phyloP scores from a whole-genome alignment of 1,284 basidiomycete genomes.

The Puccinia horiana region DNA sequence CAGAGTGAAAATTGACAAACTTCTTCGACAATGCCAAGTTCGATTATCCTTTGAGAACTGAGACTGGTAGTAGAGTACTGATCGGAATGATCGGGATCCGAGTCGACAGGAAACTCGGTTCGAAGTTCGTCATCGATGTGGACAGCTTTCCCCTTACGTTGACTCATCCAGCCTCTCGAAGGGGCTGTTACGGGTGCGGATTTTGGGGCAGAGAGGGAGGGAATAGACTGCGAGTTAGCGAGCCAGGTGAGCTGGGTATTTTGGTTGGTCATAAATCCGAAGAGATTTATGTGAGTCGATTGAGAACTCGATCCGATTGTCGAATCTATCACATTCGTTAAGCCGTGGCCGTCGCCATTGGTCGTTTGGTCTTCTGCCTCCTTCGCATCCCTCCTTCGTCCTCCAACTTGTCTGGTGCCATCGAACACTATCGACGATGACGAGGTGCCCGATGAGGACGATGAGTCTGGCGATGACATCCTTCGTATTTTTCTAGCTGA shows the following conservation, averaged over 20 bases:
- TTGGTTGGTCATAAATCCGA: not conserved
- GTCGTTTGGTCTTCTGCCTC: not conserved
- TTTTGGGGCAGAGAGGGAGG: not conserved
- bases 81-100: not conserved
- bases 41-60: slow-evolving; percentile 26
- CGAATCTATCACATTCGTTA: not conserved
- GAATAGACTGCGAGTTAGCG: not conserved
- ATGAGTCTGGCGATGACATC: not conserved
- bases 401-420: not conserved
- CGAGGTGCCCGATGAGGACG: not conserved
- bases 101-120: not conserved
- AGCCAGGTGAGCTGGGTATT: not conserved
- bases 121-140: slow-evolving; percentile 10
- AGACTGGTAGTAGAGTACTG: not conserved
- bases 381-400: no score
- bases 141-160: slow-evolving; percentile 29
- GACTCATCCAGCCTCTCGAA: slow-evolving; percentile 35
- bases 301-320: not conserved
- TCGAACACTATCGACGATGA: not conserved
- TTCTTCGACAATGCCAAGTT: slow-evolving; percentile 24
- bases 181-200: not conserved
- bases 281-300: not conserved
- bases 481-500: no score
- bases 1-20: slow-evolving; percentile 22
- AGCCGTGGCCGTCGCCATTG: not conserved